These are phyloP conservation scores for Plasmodium knowlesi DNA, from an alignment of 169 alveolate genomes.

Conservation along the genomic window DNA sequence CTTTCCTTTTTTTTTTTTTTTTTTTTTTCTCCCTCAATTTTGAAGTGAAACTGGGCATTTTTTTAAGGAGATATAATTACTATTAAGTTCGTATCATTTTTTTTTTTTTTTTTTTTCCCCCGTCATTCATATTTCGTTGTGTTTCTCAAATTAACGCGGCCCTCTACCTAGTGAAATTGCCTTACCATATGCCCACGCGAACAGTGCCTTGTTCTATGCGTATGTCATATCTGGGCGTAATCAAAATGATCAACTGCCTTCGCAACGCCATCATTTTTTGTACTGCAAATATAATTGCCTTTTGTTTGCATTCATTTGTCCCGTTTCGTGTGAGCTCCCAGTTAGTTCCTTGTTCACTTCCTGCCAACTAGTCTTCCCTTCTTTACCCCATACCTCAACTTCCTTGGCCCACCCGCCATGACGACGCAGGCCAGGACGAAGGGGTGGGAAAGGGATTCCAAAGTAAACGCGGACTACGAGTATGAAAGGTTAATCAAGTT, in stretches of 20 bases:
- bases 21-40: neutral
- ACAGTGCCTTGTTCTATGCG: neutral
- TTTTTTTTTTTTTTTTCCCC: neutral
- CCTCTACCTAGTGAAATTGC: neutral
- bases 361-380: too few species aligned
- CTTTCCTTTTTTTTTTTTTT: neutral
- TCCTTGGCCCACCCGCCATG: neutral
- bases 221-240: neutral
- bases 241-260: neutral
- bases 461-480: slow-evolving; percentile 65
- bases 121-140: neutral
- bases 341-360: neutral
- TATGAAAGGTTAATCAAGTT: slow-evolving; percentile 34
- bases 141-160: neutral
- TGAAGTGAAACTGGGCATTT: neutral
- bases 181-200: neutral
- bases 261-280: neutral
- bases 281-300: neutral
- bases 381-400: too few species aligned
- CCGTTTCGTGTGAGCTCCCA: neutral
- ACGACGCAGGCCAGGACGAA: slow-evolving; percentile 60
- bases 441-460: slow-evolving; percentile 73
- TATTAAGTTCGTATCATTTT: neutral
- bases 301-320: neutral
- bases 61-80: neutral